These are phyloP conservation scores for Zea mays DNA, from an alignment of 176 grass and related monocot genomes.

Conservation along the genomic window DNA sequence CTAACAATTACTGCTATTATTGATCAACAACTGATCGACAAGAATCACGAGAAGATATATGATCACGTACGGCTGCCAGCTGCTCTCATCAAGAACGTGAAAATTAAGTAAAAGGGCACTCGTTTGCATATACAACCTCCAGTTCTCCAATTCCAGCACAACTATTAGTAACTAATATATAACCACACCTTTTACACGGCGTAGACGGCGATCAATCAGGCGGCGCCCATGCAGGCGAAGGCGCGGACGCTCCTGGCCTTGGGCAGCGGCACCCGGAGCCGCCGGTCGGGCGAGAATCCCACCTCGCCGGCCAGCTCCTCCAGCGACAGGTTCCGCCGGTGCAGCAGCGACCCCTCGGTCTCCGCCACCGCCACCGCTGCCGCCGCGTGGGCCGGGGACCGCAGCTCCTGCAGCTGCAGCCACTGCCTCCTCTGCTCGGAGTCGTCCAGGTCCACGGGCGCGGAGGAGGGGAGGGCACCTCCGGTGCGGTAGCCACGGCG, in stretches of 20 bases:
- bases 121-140: not conserved
- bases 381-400: slow-evolving; percentile 37
- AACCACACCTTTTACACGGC: too few relatives aligned
- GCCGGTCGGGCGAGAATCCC: slow-evolving; percentile 31
- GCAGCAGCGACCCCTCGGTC: not conserved
- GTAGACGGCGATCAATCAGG: not conserved
- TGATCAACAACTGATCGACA: not conserved
- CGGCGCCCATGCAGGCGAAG: slow-evolving; percentile 53
- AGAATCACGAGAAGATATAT: not conserved
- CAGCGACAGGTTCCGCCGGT: slow-evolving; percentile 43
- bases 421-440: slow-evolving; percentile 46
- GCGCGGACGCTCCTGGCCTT: slow-evolving; percentile 59
- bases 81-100: not conserved
- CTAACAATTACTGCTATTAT: not conserved
- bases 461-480: not conserved
- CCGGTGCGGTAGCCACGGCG: not conserved
- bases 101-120: not conserved
- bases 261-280: slow-evolving; percentile 40
- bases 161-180: too few relatives aligned
- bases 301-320: slow-evolving; percentile 54
- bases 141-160: not conserved
- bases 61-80: not conserved
- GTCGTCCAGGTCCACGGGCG: slow-evolving; percentile 43
- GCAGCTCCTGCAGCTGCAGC: slow-evolving; percentile 47
- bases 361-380: not conserved